Percentiles rank a stretch among this genome's conserved stretches.
Conservation (phyloP, 192 early-diverging fungal genomes). For the Haplosporangium gracile region DNA sequence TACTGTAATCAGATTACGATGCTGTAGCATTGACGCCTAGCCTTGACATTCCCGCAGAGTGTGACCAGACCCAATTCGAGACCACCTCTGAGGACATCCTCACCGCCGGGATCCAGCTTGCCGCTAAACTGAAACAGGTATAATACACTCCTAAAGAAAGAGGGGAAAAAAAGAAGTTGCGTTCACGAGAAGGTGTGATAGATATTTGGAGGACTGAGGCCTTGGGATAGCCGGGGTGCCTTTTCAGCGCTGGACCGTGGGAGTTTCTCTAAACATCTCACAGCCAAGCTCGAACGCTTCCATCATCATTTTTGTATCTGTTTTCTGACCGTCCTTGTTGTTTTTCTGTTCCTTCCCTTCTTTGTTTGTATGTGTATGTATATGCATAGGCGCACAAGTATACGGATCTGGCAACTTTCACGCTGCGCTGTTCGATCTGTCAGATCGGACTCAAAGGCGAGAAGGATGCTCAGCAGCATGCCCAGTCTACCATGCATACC, state of each 20-base stretch:
- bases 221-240: neutral
- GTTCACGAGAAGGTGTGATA: neutral
- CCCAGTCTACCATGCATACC: conserved; percentile 58
- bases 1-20: conserved; percentile 75
- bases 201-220: neutral
- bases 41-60: conserved; percentile 67
- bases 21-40: conserved; percentile 76
- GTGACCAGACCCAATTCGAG: conserved; percentile 80
- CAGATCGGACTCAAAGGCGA: conserved; percentile 67
- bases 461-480: conserved; percentile 75
- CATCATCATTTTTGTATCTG: neutral
- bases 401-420: conserved; percentile 80
- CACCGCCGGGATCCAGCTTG: conserved; percentile 55
- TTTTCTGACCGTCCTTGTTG: neutral
- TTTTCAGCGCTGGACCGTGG: neutral
- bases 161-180: neutral
- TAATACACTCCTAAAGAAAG: too few species aligned
- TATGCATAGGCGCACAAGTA: conserved; percentile 71
- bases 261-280: neutral
- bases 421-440: conserved; percentile 76
- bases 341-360: neutral
- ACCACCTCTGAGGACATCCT: conserved; percentile 47
- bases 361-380: neutral
- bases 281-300: neutral
- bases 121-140: conserved; percentile 61